These are phyloP conservation scores for Lavandula angustifolia DNA, from an alignment of 257 asterid species.

Conservation along the genomic window DNA sequence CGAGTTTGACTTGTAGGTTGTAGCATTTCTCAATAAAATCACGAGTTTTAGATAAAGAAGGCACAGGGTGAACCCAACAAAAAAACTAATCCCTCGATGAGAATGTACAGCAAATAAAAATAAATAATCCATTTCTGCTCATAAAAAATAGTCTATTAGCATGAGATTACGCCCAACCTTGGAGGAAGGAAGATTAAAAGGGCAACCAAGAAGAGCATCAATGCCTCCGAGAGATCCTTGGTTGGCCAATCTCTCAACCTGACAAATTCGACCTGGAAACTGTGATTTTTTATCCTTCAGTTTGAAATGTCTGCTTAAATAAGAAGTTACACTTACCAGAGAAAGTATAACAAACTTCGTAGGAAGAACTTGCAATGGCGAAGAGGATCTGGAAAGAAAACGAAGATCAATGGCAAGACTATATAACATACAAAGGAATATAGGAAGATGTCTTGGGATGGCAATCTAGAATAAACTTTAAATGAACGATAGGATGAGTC, in stretches of 20 bases:
- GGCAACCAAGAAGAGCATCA: slow-evolving; percentile 95
- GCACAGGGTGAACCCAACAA: slow-evolving; percentile 22
- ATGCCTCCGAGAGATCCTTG: slow-evolving; percentile 87
- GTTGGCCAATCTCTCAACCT: slow-evolving; percentile 78
- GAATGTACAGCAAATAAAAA: slow-evolving; percentile 19
- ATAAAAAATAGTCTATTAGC: slow-evolving; percentile 26
- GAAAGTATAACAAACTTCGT: slow-evolving; percentile 69
- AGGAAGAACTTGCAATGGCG: slow-evolving; percentile 78
- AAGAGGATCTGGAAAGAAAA: slow-evolving; percentile 53
- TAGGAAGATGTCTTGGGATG: slow-evolving; percentile 8
- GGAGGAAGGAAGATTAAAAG: slow-evolving; percentile 81
- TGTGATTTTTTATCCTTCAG: slow-evolving; percentile 26
- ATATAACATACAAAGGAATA: slow-evolving; percentile 19
- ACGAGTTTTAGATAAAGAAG: too few species aligned
- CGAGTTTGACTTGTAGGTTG: too few species aligned
- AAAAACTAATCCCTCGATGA: slow-evolving; percentile 3
- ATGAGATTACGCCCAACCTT: slow-evolving; percentile 52
- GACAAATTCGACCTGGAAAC: slow-evolving; percentile 30
- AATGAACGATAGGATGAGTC: slow-evolving; percentile 8
- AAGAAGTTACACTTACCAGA: slow-evolving; percentile 51
- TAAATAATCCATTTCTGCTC: neutral
- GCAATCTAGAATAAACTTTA: neutral
- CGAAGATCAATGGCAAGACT: slow-evolving; percentile 17
- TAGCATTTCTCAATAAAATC: too few species aligned
- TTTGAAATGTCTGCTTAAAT: slow-evolving; percentile 19